A percentile compares a stretch with the other conserved stretches of the same genome.
These are phyloP conservation scores for Xylaria sp. DNA, from an alignment of 2,329 filamentous ascomycete genomes.

Conservation along the genomic window DNA sequence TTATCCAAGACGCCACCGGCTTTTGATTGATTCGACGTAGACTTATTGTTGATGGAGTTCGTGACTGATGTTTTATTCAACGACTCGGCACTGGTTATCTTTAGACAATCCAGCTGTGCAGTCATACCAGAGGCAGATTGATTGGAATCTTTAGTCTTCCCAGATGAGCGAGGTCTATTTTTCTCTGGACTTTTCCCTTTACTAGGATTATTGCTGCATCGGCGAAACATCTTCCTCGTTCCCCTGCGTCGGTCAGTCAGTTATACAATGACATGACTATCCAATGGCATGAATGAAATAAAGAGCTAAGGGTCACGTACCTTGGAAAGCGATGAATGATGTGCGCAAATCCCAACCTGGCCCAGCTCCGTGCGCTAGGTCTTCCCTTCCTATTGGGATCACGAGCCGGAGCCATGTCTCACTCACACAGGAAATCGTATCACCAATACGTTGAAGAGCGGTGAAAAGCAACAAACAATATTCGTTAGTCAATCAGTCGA, in stretches of 20 bases:
- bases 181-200: no score
- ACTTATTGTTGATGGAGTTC: not conserved
- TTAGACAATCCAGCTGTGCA: not conserved
- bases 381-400: conserved; percentile 2
- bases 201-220: not conserved
- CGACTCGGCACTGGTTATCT: not conserved
- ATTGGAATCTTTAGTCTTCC: not conserved
- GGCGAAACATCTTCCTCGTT: not conserved
- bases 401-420: conserved; percentile 9
- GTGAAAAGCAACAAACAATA: not conserved
- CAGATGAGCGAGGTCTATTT: not conserved
- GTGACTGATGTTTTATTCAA: not conserved
- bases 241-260: not conserved
- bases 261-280: not conserved
- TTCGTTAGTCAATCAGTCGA: no score
- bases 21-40: not conserved
- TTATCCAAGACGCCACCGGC: not conserved
- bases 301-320: not conserved
- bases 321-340: conserved; percentile 1
- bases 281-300: not conserved
- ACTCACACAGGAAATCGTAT: no score
- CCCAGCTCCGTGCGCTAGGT: not conserved
- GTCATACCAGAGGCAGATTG: not conserved
- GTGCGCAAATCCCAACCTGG: not conserved
- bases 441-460: not conserved